phyloP scores from a whole-genome alignment of 78 protist species.

The Dictyostelium brefeldianum region DNA sequence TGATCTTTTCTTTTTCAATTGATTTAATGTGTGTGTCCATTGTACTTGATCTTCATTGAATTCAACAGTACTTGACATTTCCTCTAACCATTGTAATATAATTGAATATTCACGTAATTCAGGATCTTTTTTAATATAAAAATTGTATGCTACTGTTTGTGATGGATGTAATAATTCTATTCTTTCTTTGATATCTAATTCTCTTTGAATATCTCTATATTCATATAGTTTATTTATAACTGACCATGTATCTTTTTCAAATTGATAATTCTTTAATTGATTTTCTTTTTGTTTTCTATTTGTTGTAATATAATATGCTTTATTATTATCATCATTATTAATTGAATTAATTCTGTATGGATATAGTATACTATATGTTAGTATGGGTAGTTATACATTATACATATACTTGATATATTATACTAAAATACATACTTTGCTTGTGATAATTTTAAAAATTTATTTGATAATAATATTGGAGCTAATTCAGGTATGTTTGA shows the following conservation, averaged over 20 bases:
- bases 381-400: background rate
- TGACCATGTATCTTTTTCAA: constrained; percentile 71
- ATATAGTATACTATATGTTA: too few species aligned
- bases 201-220: constrained; percentile 45
- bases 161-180: background rate
- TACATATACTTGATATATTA: background rate
- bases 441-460: background rate
- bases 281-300: constrained; percentile 59
- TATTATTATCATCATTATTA: constrained; percentile 25
- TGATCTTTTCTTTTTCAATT: background rate
- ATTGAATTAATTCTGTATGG: constrained; percentile 32
- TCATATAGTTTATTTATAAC: constrained; percentile 24
- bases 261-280: constrained; percentile 6
- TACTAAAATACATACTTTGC: constrained; percentile 30
- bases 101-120: constrained; percentile 24
- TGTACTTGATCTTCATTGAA: constrained; percentile 15
- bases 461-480: constrained; percentile 10
- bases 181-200: background rate
- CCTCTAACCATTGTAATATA: constrained; percentile 68
- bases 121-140: background rate
- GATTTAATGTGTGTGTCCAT: constrained; percentile 35
- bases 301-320: constrained; percentile 29
- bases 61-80: constrained; percentile 43
- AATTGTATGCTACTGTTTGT: constrained; percentile 4
- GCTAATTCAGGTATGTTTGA: background rate